A percentile compares a stretch with the other conserved stretches of the same genome.
phyloP scores from a whole-genome alignment of 306 rosid genomes.

The Pachyrhizus erosus region DNA sequence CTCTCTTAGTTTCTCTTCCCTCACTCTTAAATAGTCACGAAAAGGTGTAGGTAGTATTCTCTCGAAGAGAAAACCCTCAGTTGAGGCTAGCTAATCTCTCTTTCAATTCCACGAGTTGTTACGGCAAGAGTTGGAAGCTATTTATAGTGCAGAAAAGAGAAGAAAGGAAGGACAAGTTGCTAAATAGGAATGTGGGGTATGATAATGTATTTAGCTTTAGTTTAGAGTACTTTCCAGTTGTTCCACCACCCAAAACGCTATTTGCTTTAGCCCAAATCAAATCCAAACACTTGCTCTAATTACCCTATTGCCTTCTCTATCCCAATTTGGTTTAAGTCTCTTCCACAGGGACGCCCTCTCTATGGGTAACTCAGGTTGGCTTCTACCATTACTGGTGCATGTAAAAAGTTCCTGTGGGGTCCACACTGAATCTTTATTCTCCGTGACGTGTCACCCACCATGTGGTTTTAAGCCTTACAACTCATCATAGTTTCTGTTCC shows the following conservation, averaged over 20 bases:
- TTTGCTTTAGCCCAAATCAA: conserved; percentile 38
- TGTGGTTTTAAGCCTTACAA: conserved; percentile 71
- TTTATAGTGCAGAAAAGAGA: conserved; percentile 53
- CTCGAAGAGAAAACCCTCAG: conserved; percentile 12
- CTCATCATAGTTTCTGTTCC: conserved; percentile 50
- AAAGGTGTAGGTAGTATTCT: neutral
- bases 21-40: neutral
- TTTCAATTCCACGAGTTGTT: conserved; percentile 33
- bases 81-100: conserved; percentile 15
- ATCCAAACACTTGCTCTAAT: conserved; percentile 12
- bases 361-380: conserved; percentile 33
- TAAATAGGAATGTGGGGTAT: conserved; percentile 8
- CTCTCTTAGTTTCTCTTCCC: neutral
- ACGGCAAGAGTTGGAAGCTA: conserved; percentile 23
- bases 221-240: conserved; percentile 58
- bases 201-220: conserved; percentile 31
- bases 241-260: conserved; percentile 40
- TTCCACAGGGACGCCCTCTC: neutral
- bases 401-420: conserved; percentile 34
- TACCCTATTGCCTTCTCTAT: conserved; percentile 28
- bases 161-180: conserved; percentile 40
- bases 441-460: conserved; percentile 75
- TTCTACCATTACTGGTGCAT: conserved; percentile 39
- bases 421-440: conserved; percentile 58
- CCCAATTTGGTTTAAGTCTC: conserved; percentile 44